Conservation (phyloP, 2,329 filamentous ascomycete species). For the Raffaelea albimanens region DNA sequence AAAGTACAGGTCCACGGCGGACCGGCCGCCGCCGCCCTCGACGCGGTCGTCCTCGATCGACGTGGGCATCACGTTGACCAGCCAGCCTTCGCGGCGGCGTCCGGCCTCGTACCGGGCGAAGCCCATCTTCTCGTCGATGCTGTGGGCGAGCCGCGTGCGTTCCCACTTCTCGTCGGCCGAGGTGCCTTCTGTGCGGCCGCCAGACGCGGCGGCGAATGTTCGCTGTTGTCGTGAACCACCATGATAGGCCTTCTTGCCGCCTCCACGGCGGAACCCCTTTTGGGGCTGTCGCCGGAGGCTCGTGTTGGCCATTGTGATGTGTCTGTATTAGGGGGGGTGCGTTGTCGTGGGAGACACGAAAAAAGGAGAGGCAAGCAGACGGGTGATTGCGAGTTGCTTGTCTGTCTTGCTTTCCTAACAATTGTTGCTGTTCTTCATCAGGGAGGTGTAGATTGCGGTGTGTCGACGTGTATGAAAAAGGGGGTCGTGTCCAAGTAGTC, state of each 20-base stretch:
- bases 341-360: not conserved
- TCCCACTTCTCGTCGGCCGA: conserved; percentile 91
- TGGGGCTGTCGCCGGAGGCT: conserved; percentile 45
- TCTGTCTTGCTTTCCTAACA: conserved; percentile 3
- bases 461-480: no score
- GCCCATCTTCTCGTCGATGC: conserved; percentile 91
- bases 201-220: conserved; percentile 70
- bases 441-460: not conserved
- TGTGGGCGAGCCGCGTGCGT: conserved; percentile 69
- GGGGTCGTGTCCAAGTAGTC: not conserved
- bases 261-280: conserved; percentile 57
- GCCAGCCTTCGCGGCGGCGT: conserved; percentile 73
- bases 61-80: conserved; percentile 91
- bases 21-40: conserved; percentile 75
- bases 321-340: no score
- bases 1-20: conserved; percentile 95
- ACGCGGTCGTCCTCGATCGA: conserved; percentile 76
- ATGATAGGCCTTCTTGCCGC: conserved; percentile 61
- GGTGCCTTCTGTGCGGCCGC: conserved; percentile 71
- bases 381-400: not conserved
- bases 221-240: conserved; percentile 46
- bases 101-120: conserved; percentile 88
- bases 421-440: not conserved
- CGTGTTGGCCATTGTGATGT: conserved; percentile 45
- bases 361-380: not conserved